phyloP scores from a whole-genome alignment of 2,329 filamentous ascomycete genomes.

The Colletotrichum endophyticum region DNA sequence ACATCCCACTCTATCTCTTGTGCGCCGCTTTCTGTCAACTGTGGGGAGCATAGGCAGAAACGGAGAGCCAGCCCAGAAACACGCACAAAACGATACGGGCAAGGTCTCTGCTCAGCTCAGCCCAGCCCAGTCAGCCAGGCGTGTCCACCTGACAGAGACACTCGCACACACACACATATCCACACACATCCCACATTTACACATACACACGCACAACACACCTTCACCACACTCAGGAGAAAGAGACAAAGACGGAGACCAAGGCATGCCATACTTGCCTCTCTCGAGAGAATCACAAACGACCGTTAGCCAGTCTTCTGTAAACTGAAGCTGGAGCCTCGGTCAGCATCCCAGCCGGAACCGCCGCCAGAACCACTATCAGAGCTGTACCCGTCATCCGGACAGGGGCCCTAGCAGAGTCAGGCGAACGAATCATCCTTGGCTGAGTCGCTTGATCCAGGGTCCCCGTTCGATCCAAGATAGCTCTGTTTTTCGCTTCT shows the following conservation, averaged over 20 bases:
- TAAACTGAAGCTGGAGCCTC: not conserved
- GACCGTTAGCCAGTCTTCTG: not conserved
- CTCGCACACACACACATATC: not conserved
- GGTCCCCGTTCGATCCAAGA: not conserved
- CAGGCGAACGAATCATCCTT: constrained; percentile 1
- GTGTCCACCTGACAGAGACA: not conserved
- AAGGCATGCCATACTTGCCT: not conserved
- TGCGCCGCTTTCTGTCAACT: constrained; percentile 15
- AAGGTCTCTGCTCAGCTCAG: constrained; percentile 1
- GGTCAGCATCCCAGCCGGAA: not conserved
- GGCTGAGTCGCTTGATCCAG: not conserved
- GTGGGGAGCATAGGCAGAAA: constrained; percentile 7
- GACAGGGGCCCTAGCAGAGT: constrained; percentile 11
- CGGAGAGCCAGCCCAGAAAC: not conserved
- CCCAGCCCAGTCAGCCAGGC: not conserved
- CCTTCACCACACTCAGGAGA: not conserved
- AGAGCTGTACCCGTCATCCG: constrained; percentile 8
- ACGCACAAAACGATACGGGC: not conserved
- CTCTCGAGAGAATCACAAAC: not conserved
- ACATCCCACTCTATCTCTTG: constrained; percentile 20
- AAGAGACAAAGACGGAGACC: not conserved
- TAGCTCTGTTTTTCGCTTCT: not conserved
- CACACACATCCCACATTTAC: not conserved
- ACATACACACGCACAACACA: not conserved
- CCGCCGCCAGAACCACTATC: not conserved